These are phyloP conservation scores for Haplographium delicatum DNA, from an alignment of 495 filamentous ascomycete species.

Conservation along the genomic window DNA sequence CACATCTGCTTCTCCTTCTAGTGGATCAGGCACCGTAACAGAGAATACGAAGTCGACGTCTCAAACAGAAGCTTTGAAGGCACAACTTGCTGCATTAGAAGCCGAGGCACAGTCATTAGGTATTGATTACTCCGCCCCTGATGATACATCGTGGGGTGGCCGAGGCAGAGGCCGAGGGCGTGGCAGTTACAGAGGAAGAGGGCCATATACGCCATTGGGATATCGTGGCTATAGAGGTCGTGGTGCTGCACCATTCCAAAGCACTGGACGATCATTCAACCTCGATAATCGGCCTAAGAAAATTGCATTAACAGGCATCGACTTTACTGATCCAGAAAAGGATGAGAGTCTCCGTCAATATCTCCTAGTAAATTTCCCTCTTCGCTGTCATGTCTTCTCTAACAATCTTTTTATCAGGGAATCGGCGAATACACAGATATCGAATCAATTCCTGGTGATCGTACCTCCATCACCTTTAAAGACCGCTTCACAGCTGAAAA, in stretches of 20 bases:
- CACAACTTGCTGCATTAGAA: slow-evolving; percentile 76
- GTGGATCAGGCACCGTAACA: too few relatives aligned
- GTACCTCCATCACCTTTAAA: slow-evolving; percentile 70
- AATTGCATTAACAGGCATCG: slow-evolving; percentile 65
- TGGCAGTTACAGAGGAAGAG: slow-evolving; percentile 37
- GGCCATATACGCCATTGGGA: slow-evolving; percentile 41
- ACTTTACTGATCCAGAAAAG: slow-evolving; percentile 57
- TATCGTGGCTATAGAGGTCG: slow-evolving; percentile 48
- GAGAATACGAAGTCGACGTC: slow-evolving; percentile 38
- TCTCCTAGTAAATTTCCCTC: slow-evolving; percentile 63
- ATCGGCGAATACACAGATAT: slow-evolving; percentile 80
- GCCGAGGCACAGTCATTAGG: slow-evolving; percentile 80
- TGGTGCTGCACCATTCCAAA: slow-evolving; percentile 40
- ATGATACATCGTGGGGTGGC: slow-evolving; percentile 29
- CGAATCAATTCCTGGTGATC: slow-evolving; percentile 51
- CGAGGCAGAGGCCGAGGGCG: slow-evolving; percentile 44
- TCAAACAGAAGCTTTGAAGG: slow-evolving; percentile 63
- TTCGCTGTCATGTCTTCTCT: slow-evolving; percentile 1
- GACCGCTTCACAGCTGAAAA: slow-evolving; percentile 88
- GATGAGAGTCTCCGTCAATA: slow-evolving; percentile 84
- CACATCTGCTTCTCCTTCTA: slow-evolving; percentile 28
- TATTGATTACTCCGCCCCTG: slow-evolving; percentile 52
- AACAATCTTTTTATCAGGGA: slow-evolving; percentile 55
- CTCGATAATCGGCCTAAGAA: slow-evolving; percentile 84
- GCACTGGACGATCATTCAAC: slow-evolving; percentile 56